Conservation (phyloP, 2,329 filamentous ascomycete genomes). For the Ophiostoma quercus region DNA sequence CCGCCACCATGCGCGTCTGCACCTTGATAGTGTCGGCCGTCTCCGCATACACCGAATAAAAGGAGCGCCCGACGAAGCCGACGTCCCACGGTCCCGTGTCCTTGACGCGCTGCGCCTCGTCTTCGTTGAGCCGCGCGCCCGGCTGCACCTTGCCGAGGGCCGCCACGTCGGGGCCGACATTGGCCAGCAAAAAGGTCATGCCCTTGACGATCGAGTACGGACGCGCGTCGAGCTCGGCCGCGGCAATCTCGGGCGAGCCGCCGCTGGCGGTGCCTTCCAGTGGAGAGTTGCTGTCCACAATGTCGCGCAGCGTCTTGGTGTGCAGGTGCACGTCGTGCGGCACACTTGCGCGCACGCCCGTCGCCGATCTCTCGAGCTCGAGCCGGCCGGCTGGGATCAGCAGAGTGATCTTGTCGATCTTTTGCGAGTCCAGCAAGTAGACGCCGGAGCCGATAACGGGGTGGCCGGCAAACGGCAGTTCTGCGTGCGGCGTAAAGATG, state of each 20-base stretch:
- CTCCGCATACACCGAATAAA: conserved; percentile 46
- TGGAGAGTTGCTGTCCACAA: conserved; percentile 18
- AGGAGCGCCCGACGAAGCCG: conserved; percentile 53
- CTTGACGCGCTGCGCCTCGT: conserved; percentile 35
- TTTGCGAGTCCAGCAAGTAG: conserved; percentile 39
- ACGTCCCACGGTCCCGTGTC: conserved; percentile 50
- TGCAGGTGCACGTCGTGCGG: conserved; percentile 65
- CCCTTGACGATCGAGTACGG: conserved; percentile 64
- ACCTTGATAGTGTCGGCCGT: conserved; percentile 31
- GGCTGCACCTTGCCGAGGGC: conserved; percentile 57
- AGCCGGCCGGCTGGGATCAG: conserved; percentile 2
- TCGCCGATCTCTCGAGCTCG: neutral
- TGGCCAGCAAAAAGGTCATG: conserved; percentile 65
- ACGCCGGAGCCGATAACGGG: conserved; percentile 55
- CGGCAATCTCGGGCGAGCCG: conserved; percentile 31
- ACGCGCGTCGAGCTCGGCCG: conserved; percentile 41
- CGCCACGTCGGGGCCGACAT: neutral
- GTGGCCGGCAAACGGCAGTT: conserved; percentile 59
- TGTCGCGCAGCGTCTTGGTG: conserved; percentile 35
- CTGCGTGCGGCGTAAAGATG: conserved; percentile 52
- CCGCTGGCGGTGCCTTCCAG: conserved; percentile 30
- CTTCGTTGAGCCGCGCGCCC: conserved; percentile 29
- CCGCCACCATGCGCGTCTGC: conserved; percentile 57
- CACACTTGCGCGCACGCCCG: conserved; percentile 53
- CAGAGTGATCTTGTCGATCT: neutral